Evolutionary conservation across 176 grass and related monocot genomes (phyloP), one percentile per base, ranked within the genome.

Genomic region (Zoysia japonica): DNA sequence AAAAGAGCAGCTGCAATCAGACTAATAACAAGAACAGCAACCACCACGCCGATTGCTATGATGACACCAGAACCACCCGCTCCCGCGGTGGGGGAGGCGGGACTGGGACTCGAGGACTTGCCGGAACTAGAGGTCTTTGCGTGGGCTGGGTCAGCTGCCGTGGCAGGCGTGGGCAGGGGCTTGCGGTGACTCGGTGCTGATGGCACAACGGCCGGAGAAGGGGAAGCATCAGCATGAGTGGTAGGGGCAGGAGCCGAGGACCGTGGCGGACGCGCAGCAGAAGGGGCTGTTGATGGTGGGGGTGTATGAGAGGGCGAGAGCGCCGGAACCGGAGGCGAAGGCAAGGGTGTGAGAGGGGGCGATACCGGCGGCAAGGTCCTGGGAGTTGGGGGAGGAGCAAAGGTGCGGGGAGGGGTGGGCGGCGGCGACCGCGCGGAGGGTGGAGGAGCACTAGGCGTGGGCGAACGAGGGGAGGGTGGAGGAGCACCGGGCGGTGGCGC

Each of bases 21-120:
- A 67, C 85, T 90, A 70, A 91, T 78, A 2, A 90, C 40, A 28
- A 90, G 74, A 79, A 92, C 35, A 13, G 71, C 74, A 1, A 72
- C 39, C 28, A 85, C 83, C 1, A 78, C 68, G 0, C 76, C 85
- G 13, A 97, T 82, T 43, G 77, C 71, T 41, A 89, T 74, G 47
- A 67, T 16, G 16, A 64, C 50, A 28, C 70, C 70, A 2, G 17
- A 14, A 10, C 49, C 42, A 20, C 69, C 17, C 9, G 57, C 5
- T 57, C 20, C 52, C 2, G 6, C 0, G 4, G 79, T 37, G 46
- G 75, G 20, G 6, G 10, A 8, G 41, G 3, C 19, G n/a, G 57
- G 3, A 72, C 28, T 51, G 2, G 47, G 68, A 54, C 6, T 63
- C n/a, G 81, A 48, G 0, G 78, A 74, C n/a, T 74, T 83, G 72